These are phyloP conservation scores for Phytophthora hibernalis DNA, from an alignment of 352 stramenopile genomes.

Conservation along the genomic window DNA sequence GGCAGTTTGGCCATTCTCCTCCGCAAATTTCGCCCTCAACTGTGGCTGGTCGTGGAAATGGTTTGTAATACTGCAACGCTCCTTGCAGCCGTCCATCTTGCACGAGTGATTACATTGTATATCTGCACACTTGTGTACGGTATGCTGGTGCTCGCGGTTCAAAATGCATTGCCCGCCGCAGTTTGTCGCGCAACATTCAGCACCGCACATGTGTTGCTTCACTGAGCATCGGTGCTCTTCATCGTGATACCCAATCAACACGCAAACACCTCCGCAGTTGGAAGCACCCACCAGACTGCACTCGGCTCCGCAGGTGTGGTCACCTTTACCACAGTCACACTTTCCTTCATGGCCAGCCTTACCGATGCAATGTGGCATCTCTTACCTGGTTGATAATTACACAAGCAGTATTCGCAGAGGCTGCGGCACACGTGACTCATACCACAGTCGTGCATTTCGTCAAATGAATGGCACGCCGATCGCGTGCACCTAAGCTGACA, in stretches of 20 bases:
- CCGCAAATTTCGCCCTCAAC: constrained; percentile 24
- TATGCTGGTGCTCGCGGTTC: constrained; percentile 36
- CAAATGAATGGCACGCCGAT: constrained; percentile 37
- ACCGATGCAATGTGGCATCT: constrained; percentile 33
- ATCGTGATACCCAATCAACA: constrained; percentile 34
- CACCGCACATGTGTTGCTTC: constrained; percentile 41
- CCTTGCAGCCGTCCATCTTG: constrained; percentile 41
- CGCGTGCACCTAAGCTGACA: constrained; percentile 53
- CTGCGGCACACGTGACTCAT: constrained; percentile 47
- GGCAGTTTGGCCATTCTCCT: constrained; percentile 29
- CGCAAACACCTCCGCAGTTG: constrained; percentile 46
- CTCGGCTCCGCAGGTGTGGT: constrained; percentile 44
- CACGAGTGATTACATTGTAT: constrained; percentile 43
- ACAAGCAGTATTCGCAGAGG: constrained; percentile 46
- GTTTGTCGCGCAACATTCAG: constrained; percentile 36
- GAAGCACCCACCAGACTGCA: constrained; percentile 35
- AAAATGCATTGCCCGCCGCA: constrained; percentile 46
- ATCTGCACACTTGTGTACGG: constrained; percentile 44
- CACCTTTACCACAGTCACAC: constrained; percentile 47
- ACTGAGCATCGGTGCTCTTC: constrained; percentile 47
- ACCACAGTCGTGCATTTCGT: constrained; percentile 48
- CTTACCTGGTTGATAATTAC: constrained; percentile 18
- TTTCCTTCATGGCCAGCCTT: constrained; percentile 46
- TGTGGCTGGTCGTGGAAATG: constrained; percentile 49
- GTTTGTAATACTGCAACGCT: constrained; percentile 37